These are phyloP conservation scores for Debaryomycetaceae sp. DNA, from an alignment of 1,139 yeast species.

Conservation along the genomic window DNA sequence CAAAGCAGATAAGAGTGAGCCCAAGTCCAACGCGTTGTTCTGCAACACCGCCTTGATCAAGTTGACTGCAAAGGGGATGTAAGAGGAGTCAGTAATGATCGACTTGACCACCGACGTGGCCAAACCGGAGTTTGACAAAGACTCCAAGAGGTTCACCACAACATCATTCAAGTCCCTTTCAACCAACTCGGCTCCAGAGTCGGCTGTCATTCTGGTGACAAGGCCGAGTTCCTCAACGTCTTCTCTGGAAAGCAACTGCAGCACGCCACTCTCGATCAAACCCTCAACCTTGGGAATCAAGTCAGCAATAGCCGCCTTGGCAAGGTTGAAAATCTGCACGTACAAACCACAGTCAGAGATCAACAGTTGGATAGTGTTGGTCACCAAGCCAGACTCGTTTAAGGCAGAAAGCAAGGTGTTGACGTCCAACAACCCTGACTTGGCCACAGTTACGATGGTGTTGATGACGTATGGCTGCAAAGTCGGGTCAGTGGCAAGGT, in stretches of 20 bases:
- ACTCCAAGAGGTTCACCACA: constrained; percentile 36
- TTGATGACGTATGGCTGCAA: constrained; percentile 34
- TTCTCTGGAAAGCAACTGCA: constrained; percentile 16
- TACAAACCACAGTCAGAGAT: constrained; percentile 40
- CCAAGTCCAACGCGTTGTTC: constrained; percentile 26
- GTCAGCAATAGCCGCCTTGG: constrained; percentile 23
- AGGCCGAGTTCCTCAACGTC: constrained; percentile 7
- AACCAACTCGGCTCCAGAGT: constrained; percentile 8
- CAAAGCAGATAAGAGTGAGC: constrained; percentile 28
- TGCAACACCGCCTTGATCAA: constrained; percentile 30
- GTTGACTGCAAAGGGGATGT: constrained; percentile 34
- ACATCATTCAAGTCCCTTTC: constrained; percentile 27
- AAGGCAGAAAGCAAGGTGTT: constrained; percentile 34
- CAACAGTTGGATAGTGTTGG: constrained; percentile 33
- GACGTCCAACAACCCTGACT: constrained; percentile 30
- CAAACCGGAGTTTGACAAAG: constrained; percentile 40
- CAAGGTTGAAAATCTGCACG: constrained; percentile 32
- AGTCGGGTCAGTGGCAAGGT: constrained; percentile 29
- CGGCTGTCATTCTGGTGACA: constrained; percentile 1
- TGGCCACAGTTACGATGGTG: constrained; percentile 28
- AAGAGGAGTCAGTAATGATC: constrained; percentile 34
- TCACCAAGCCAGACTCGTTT: constrained; percentile 36
- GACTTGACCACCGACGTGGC: constrained; percentile 39
- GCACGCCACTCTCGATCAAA: constrained; percentile 19
- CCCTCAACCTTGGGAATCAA: constrained; percentile 28